Evolutionary conservation across 176 grass and related monocot genomes (phyloP).

Genomic region (Lolium multiflorum): DNA sequence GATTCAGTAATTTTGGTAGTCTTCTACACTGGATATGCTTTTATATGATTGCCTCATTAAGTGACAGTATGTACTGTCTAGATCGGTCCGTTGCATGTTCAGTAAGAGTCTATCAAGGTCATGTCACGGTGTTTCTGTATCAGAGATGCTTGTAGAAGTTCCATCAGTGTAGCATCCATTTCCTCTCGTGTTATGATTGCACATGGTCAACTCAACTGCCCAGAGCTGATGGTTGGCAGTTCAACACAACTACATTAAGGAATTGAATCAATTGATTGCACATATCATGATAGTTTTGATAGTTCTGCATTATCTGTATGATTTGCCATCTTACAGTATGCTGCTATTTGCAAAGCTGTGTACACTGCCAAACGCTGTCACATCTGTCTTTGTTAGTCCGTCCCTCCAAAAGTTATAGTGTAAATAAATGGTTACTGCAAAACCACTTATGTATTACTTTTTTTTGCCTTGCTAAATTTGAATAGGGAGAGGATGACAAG

Average conservation of each 20-base stretch:
- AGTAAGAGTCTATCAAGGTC: conserved; percentile 23
- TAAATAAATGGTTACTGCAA: not conserved
- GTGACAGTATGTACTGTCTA: not conserved
- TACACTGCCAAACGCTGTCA: not conserved
- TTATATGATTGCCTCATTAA: conserved; percentile 23
- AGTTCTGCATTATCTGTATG: too few species aligned
- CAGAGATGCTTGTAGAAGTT: conserved; percentile 19
- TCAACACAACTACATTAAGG: not conserved
- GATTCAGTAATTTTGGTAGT: conserved; percentile 20
- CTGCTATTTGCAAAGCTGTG: conserved; percentile 5
- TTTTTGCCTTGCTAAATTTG: conserved; percentile 3
- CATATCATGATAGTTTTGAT: conserved; percentile 22
- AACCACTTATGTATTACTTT: not conserved
- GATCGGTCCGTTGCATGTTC: not conserved
- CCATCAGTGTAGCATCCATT: not conserved
- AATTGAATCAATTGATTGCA: conserved; percentile 12
- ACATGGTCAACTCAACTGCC: not conserved
- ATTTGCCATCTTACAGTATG: conserved; percentile 10
- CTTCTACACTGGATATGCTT: not conserved
- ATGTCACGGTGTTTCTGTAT: conserved; percentile 4
- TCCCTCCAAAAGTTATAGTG: not conserved
- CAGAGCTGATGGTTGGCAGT: not conserved
- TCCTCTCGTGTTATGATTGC: not conserved
- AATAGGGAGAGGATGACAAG: conserved; percentile 81
- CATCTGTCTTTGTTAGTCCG: not conserved